Evolutionary conservation across 345 rosid genomes (phyloP).

Genomic region (Geranium rotundifolium): DNA sequence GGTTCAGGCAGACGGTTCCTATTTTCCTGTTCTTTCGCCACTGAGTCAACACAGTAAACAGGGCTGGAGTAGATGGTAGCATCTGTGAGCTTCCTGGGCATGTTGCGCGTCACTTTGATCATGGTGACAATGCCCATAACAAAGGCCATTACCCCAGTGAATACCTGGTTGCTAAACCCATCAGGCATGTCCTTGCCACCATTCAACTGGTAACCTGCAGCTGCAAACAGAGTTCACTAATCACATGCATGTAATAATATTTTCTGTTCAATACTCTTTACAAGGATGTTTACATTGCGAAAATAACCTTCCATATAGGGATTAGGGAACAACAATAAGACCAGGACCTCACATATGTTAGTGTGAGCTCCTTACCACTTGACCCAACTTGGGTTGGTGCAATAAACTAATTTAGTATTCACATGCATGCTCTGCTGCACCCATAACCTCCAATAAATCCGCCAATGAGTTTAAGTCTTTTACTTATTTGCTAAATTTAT

Average conservation of each 20-base stretch:
- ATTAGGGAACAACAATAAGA: no score
- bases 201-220: slow-evolving; percentile 29
- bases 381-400: neutral
- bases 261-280: neutral
- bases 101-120: slow-evolving; percentile 61
- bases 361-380: no score
- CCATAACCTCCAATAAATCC: neutral
- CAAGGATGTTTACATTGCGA: neutral
- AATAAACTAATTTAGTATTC: neutral
- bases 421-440: no score
- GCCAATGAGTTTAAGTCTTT: neutral
- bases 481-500: no score
- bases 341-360: no score
- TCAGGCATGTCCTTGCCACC: slow-evolving; percentile 25
- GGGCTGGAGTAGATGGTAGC: slow-evolving; percentile 45
- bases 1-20: slow-evolving; percentile 20
- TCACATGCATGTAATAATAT: neutral
- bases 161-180: slow-evolving; percentile 45
- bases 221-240: slow-evolving; percentile 9
- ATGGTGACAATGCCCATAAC: slow-evolving; percentile 73
- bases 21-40: slow-evolving; percentile 23
- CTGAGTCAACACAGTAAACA: slow-evolving; percentile 23
- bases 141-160: slow-evolving; percentile 74
- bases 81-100: slow-evolving; percentile 60
- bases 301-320: neutral